Evolutionary conservation across 225 moss, liverwort and hornwort genomes (phyloP), one percentile per base, ranked within the genome.

Genomic region (Polytrichum formosum): DNA sequence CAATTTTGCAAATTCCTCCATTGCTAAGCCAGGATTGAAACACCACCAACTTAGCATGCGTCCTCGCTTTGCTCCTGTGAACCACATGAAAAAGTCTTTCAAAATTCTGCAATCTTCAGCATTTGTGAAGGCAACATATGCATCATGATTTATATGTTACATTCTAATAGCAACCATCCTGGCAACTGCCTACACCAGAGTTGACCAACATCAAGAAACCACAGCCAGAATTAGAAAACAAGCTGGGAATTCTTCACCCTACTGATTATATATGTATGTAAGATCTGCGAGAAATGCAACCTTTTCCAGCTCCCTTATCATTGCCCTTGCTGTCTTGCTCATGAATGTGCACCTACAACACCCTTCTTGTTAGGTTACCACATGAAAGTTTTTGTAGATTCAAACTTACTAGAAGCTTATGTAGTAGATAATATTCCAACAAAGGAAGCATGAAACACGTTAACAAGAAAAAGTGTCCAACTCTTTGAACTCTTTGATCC

Each of bases 41-140:
- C 97, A 98, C 97, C 97, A 98, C 91, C 91, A 98, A 70, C 97
- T 98, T 74, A 98, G 80, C 76, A 88, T 91, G 63, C 97, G 90
- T 33, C 87, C 83, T 74, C 84, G 83, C 65, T 87, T 98, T 25
- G 78, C 70, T 53, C 82, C 92, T 85, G 77, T 70, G 76, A 35
- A 66, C 46, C 46, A 16, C 13, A 46, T 60, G 25, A 22, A 59
- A 59, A 59, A 37, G 13, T 37, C 37, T 13, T 37, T 37, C 2
- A 10, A 37, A 37, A 2, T 46, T 13, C 46, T 46, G 16, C 46
- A 46, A 16, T 46, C 46, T 46, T 46, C 16, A 46, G 46, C 46
- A 46, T 16, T 13, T 46, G 46, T 46, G 2, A 46, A 13, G 46
- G 16, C 13, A 46, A 46, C 16, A 46, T 46, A 13, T 46, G 46